Evolutionary conservation across 2,329 filamentous ascomycete genomes (phyloP).

Genomic region (Neodidymelliopsis sp.): DNA sequence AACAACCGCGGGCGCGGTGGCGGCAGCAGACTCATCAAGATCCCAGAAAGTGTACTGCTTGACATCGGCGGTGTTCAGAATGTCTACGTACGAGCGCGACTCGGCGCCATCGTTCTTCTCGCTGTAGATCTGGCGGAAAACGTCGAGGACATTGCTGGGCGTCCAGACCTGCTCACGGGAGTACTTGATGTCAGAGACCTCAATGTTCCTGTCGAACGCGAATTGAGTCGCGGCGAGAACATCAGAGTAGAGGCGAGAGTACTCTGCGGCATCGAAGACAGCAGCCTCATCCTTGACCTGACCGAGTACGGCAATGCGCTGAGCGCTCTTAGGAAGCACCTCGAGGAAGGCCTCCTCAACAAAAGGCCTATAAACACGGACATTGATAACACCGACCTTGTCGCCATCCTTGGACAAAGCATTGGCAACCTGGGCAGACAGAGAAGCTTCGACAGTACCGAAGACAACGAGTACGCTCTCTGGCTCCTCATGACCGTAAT

Average conservation of each 20-base stretch:
- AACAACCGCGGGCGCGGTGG: slow-evolving; percentile 68
- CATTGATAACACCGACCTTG: slow-evolving; percentile 86
- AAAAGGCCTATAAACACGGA: slow-evolving; percentile 93
- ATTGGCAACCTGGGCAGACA: slow-evolving; percentile 80
- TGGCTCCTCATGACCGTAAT: slow-evolving; percentile 81
- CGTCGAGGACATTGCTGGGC: slow-evolving; percentile 58
- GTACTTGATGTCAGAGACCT: slow-evolving; percentile 88
- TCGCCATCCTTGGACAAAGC: slow-evolving; percentile 75
- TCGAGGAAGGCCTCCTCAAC: slow-evolving; percentile 92
- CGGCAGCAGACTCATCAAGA: slow-evolving; percentile 74
- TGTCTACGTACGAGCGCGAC: slow-evolving; percentile 57
- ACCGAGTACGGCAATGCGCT: slow-evolving; percentile 83
- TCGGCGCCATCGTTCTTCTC: slow-evolving; percentile 51
- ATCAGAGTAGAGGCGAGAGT: slow-evolving; percentile 91
- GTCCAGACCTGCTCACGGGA: slow-evolving; percentile 73
- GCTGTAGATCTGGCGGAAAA: slow-evolving; percentile 56
- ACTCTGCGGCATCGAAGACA: slow-evolving; percentile 76
- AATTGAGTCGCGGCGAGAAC: slow-evolving; percentile 87
- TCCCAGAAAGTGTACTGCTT: slow-evolving; percentile 97
- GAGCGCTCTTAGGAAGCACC: slow-evolving; percentile 76
- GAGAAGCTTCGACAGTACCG: slow-evolving; percentile 86
- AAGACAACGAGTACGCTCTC: slow-evolving; percentile 90
- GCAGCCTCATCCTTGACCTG: slow-evolving; percentile 80
- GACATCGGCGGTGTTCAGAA: slow-evolving; percentile 62
- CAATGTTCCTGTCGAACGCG: slow-evolving; percentile 62